Base-by-base conservation (phyloP, 768 basidiomycete genomes). In the Roridomyces roridus region DNA sequence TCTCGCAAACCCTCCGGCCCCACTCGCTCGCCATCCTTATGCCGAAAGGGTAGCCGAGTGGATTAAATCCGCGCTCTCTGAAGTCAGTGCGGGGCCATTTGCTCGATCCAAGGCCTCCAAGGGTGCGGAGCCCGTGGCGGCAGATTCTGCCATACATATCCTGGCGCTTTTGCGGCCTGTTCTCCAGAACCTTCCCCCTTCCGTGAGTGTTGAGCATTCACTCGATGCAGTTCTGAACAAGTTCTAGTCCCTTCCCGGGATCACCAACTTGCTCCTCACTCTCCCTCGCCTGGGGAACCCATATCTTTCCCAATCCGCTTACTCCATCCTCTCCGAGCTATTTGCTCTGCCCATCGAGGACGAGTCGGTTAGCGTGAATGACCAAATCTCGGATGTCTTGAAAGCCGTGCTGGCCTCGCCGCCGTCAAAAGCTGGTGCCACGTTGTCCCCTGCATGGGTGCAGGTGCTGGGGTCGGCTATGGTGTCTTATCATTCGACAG, bases 221-320 rank as follows among this genome's bases (percentile, higher is more conserved):
- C 25, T 23, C 47, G 11, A 26, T 11, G 17, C n/a, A 51, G 47
- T 49, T 54, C 54, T 20, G n/a, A 51, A 43, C 67, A 49, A 64
- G 57, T 46, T 39, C 29, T 68, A 98, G 95, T 80, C 85, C 31
- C 80, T 96, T 29, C 83, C 92, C 11, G 60, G 78, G 5, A 83
- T 97, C 46, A 87, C 87, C 20, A 79, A 82, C 18, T 75, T 85
- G 20, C 84, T 98, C 24, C 85, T 98, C 6, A 77, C 83, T 21
- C 85, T 98, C 28, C 94, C 96, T 18, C 89, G 92, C 52, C 80
- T 96, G 8, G 91, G 90, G 35, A 94, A 92, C 64, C 85, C 91
- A 20, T 97, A 95, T 70, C 82, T 99, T 39, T 90, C 96, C 1
- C 89, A 95, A 71, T 86, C 92, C 14, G 81, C 91, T 26, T 98